Evolutionary conservation across 202 grass and related monocot species (phyloP), one percentile per base, ranked within the genome.

Genomic region (Elaeis oleifera): DNA sequence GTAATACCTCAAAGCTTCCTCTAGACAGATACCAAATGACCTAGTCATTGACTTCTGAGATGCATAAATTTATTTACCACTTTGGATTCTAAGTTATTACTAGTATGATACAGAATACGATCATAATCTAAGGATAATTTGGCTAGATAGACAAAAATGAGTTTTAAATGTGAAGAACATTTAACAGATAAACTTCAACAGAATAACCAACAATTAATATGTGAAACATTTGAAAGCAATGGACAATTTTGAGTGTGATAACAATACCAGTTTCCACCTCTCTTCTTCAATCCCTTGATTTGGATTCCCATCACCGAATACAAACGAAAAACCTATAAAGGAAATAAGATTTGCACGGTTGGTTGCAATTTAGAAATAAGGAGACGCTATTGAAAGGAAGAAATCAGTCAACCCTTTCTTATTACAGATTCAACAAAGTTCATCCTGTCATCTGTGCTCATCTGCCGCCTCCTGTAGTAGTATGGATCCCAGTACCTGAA

Each of bases 391-490:
- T 51, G 31, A 73, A 80, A 83, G 72, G 31, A 89, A 89, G 17
- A 80, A 84, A 81, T 73, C 85, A 89, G 61, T 81, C 82, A 97
- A 86, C 84, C 82, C 77, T 86, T 84, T 90, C 71, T 80, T 59
- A 89, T 96, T 96, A 97, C 92, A 92, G 92, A 97, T 97, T 97
- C 92, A 89, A 97, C 90, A 76, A 97, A 97, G 76, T 91, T 92
- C 81, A 89, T 92, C 63, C 81, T 74, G 6, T 85, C 71, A 25
- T 89, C 58, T 28, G 74, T 85, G 69, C 84, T 80, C 54, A 77
- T 77, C 72, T 81, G 88, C 39, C 69, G 75, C 65, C 82, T 97
- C 76, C 84, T 89, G 25, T 90, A 89, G 61, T 88, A 92, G 69
- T 85, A 77, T 61, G 79, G 69, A 71, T 97, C 92, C 79, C 81